phyloP scores from a whole-genome alignment of 1,284 basidiomycete genomes.

The Apiotrichum akiyoshidainum region DNA sequence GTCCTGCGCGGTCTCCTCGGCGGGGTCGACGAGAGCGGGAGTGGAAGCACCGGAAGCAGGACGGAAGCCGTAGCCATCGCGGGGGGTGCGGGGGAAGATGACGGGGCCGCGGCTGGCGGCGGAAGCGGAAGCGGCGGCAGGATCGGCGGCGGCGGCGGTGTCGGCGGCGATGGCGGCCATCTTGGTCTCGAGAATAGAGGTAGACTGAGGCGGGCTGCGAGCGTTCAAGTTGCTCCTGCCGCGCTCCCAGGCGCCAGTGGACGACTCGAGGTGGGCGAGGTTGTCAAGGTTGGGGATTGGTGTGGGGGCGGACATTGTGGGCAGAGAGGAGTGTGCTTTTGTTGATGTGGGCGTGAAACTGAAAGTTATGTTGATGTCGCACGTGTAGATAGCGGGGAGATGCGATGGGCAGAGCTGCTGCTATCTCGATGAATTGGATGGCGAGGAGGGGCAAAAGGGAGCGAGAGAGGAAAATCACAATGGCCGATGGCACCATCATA shows the following conservation, averaged over 20 bases:
- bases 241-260: conserved; percentile 48
- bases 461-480: neutral
- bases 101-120: neutral
- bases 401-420: too few species aligned
- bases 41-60: conserved; percentile 65
- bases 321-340: neutral
- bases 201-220: conserved; percentile 31
- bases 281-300: conserved; percentile 34
- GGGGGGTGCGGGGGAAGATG: conserved; percentile 34
- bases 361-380: too few species aligned
- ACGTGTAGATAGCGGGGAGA: too few species aligned
- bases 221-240: conserved; percentile 39
- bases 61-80: conserved; percentile 78
- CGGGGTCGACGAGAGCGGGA: conserved; percentile 33
- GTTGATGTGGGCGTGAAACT: neutral
- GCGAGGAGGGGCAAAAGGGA: neutral
- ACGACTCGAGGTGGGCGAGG: conserved; percentile 42
- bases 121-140: neutral
- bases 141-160: conserved; percentile 2
- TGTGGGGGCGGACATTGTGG: conserved; percentile 14
- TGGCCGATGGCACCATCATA: too few species aligned
- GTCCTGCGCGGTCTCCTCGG: conserved; percentile 7
- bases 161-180: conserved; percentile 8
- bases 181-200: conserved; percentile 24
- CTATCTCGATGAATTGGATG: too few species aligned